Evolutionary conservation across 2,329 filamentous ascomycete species (phyloP), one percentile per base, ranked within the genome.

Genomic region (Arthrinium phaeospermum): DNA sequence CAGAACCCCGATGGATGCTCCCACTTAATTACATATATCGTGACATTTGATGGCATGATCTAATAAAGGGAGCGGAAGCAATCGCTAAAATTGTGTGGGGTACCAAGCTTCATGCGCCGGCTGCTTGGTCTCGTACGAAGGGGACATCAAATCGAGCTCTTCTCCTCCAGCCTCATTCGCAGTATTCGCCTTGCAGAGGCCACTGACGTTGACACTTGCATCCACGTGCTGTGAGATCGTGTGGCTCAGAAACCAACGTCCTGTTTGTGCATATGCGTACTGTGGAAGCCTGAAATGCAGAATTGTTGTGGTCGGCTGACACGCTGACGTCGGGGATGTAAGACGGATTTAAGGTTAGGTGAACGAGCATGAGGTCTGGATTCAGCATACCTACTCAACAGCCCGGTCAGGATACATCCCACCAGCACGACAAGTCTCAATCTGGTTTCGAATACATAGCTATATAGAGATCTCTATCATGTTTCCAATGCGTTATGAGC

Each of bases 31-130:
- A 13, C 57, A 64, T 64, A 64, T 64, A 64, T 64, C 57, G 57
- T 64, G 57, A 64, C 57, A 64, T 64, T 64, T 64, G 34, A 64
- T 64, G 57, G 57, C 57, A 64, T 64, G 57, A 64, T 24, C 57
- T 64, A 64, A 64, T 24, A 64, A 41, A 64, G 57, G 57, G 57
- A 64, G 30, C 57, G 57, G 57, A 64, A 41, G 57, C 57, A 37
- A 64, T 64, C 57, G 57, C 57, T 41, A 24, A 53, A 41, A 64
- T n/a, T 41, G 57, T 41, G 57, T 64, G 57, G 57, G 57, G 57
- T 64, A 64, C 34, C 57, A 37, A 41, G 30, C 30, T 64, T 64
- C 30, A 64, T 64, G 57, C 34, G 34, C 34, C 57, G 34, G 19
- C 30, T 22, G n/a, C 12, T 41, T 41, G 57, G 57, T 64, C 34